Conservation (phyloP, 2,329 filamentous ascomycete genomes). For the Talaromyces sp. region DNA sequence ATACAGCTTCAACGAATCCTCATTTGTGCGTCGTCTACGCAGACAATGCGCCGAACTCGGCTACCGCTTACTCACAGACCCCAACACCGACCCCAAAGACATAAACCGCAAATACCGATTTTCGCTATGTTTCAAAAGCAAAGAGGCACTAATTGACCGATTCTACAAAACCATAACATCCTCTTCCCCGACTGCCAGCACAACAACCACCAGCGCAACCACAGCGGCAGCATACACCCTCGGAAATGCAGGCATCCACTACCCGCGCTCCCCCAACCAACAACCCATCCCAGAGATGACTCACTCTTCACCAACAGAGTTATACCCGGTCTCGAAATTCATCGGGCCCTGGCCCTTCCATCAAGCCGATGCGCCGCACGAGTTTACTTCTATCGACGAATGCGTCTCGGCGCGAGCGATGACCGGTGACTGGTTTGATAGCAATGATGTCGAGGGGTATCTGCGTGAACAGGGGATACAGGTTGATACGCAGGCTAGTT, state of each 20-base stretch:
- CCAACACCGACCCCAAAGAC: conserved; percentile 46
- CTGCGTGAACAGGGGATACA: conserved; percentile 46
- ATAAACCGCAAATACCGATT: conserved; percentile 65
- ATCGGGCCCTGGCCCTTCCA: conserved; percentile 15
- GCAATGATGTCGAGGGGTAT: conserved; percentile 70
- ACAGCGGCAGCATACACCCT: conserved; percentile 55
- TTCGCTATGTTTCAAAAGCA: conserved; percentile 56
- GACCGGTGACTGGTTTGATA: conserved; percentile 70
- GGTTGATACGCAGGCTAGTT: conserved; percentile 25
- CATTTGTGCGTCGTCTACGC: conserved; percentile 68
- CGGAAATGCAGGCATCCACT: conserved; percentile 67
- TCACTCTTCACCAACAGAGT: conserved; percentile 13
- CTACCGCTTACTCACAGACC: conserved; percentile 52
- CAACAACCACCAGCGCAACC: neutral
- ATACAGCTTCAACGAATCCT: conserved; percentile 61
- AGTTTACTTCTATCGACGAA: conserved; percentile 21
- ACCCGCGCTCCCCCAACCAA: conserved; percentile 33
- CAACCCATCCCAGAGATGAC: conserved; percentile 23
- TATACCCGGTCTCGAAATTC: conserved; percentile 19
- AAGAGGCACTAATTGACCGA: conserved; percentile 37
- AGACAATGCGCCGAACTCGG: conserved; percentile 62
- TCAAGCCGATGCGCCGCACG: conserved; percentile 22
- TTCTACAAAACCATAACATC: conserved; percentile 26
- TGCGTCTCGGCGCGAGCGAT: conserved; percentile 52
- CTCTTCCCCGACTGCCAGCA: neutral